Base-by-base conservation (phyloP, 169 alveolate genomes). In the Eimeria brunetti region DNA sequence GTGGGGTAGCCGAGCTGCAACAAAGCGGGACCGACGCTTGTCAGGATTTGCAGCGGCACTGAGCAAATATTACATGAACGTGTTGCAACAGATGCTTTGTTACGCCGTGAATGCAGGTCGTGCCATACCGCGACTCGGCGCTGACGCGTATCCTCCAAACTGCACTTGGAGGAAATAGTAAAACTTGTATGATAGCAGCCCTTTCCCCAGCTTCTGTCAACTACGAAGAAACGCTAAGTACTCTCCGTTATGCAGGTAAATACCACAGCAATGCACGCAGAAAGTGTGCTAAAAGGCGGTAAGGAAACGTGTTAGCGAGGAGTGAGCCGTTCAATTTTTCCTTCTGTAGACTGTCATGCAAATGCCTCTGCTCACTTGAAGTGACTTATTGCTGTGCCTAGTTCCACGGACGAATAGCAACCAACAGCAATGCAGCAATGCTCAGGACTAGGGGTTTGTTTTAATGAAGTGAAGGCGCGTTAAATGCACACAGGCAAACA, bases 131-230 rank as follows among this genome's bases (percentile, higher is more conserved):
- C 90, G 99, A 98, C 89, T 96, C 98, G 33, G 98, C 98, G 73
- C 97, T 99, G 88, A 99, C 99, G n/a, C 97, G 99, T 93, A 97
- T 99, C 69, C 95, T 99, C 62, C 97, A 96, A 95, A 98, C 98
- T 67, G 99, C 99, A 30, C 95, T 99, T 33, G 99, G 99, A 69
- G 99, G 99, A 30, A 98, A 97, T 95, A 96, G 98, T 51, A 98
- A 98, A 96, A 98, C 99, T 36, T 96, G 98, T 36, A 98, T 98
- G 96, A 97, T 98, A 78, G 98, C 99, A 88, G 99, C 99, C 33
- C 96, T 98, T 36, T 95, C 98, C 62, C 99, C 99, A 33, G 98
- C 99, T 5, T 95, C 96, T 38, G 98, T 97, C 53, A 98, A 98
- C 75, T 98, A 97, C 95, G 99, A 98, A 71, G 99, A 98, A 94